Evolutionary conservation across 768 basidiomycete genomes (phyloP), one percentile per base, ranked within the genome.

Genomic region (Ephemerocybe angulata): DNA sequence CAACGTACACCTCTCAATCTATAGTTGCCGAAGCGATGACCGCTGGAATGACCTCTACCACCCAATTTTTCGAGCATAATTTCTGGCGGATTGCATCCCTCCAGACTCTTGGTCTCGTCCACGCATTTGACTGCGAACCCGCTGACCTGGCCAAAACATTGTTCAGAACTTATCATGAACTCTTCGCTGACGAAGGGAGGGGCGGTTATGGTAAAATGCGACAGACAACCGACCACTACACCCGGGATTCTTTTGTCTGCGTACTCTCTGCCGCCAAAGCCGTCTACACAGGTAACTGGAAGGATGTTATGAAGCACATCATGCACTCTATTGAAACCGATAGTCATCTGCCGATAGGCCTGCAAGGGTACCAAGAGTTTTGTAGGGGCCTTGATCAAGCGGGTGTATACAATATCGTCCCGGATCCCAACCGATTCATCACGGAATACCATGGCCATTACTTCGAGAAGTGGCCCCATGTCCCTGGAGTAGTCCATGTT

Each of bases 281-380:
- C 12, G 8, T 31, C 21, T 66, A 69, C 37, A 63, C 76, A 0
- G 42, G 59, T 3, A 64, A 77, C 44, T 86, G 85, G 85, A 47
- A 31, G 0, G 53, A 65, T 25, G 66, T 71, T 10, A 73, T 86
- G 70, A 56, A 61, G 10, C 54, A 50, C 35, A 71, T 74, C 53
- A 54, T 71, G 13, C 43, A 57, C 24, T 59, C 71, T 13, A 58
- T 72, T 10, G 50, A 55, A n/a, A 15, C 35, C 0, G 68, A 68
- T 41, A 58, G 31, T 24, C 61, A 37, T 0, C 58, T 72, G 10
- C 4, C 68, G 0, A 55, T 67, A 42, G 72, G 70, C n/a, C 19
- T 50, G 21, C 55, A 43, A n/a, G 68, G 72, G 53, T 71, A 72
- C 53, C 79, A 82, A 54, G 82, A 84, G 37, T 63, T 84, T 43